These are phyloP conservation scores for Hypomyces rosellus DNA, from an alignment of 2,329 filamentous ascomycete genomes.

Conservation along the genomic window DNA sequence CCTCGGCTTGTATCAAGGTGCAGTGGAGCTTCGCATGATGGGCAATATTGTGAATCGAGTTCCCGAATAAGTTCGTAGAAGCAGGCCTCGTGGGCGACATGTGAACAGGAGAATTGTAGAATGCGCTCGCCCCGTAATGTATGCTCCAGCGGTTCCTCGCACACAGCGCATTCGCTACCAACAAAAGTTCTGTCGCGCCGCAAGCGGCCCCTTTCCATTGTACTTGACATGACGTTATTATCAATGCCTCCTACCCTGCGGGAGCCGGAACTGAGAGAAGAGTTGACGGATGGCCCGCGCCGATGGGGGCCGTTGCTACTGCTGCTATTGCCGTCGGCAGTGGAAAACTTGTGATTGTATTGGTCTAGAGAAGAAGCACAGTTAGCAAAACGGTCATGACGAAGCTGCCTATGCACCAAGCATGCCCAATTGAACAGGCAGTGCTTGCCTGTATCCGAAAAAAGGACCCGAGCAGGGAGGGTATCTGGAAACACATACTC, in stretches of 20 bases:
- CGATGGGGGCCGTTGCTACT: slow-evolving; percentile 21
- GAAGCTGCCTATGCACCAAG: neutral
- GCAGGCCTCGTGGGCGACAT: slow-evolving; percentile 95
- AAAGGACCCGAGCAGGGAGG: slow-evolving; percentile 1
- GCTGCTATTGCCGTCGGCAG: slow-evolving; percentile 11
- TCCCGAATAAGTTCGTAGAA: slow-evolving; percentile 98
- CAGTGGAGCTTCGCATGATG: slow-evolving; percentile 84
- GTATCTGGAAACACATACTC: slow-evolving; percentile 24
- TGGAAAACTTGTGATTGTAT: slow-evolving; percentile 19
- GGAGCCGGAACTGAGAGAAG: slow-evolving; percentile 24
- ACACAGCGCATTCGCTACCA: slow-evolving; percentile 89
- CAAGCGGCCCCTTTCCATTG: slow-evolving; percentile 65
- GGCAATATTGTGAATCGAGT: slow-evolving; percentile 89
- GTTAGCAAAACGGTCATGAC: slow-evolving; percentile 8
- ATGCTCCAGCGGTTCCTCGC: slow-evolving; percentile 93
- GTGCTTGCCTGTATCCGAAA: neutral
- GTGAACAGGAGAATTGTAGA: slow-evolving; percentile 91
- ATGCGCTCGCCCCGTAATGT: slow-evolving; percentile 90
- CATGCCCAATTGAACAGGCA: too few species aligned
- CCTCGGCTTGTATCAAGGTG: slow-evolving; percentile 88
- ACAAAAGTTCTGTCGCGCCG: slow-evolving; percentile 92
- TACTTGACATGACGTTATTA: slow-evolving; percentile 39
- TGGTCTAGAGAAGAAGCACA: slow-evolving; percentile 13
- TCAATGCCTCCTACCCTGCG: slow-evolving; percentile 32
- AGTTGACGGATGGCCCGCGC: slow-evolving; percentile 27